A percentile compares a stretch with the other conserved stretches of the same genome.
phyloP scores from a whole-genome alignment of 2,329 filamentous ascomycete genomes.

The Botrytis cinerea region DNA sequence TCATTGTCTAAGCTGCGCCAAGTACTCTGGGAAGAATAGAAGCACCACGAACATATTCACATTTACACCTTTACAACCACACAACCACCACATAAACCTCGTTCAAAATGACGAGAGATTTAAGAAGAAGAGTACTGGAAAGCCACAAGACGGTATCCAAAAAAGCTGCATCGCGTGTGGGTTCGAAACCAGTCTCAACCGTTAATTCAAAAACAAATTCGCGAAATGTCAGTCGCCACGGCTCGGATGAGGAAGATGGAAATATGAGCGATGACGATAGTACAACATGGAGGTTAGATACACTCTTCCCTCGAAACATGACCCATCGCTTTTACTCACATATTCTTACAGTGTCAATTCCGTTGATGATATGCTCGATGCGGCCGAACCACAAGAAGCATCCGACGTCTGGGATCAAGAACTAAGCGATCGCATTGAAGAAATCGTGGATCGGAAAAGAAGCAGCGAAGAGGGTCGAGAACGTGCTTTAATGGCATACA shows the following conservation, averaged over 20 bases:
- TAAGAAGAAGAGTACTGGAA: conserved; percentile 56
- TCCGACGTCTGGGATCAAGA: conserved; percentile 53
- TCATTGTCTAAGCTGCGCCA: neutral
- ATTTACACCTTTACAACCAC: neutral
- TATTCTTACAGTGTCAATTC: conserved; percentile 22
- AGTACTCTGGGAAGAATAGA: neutral
- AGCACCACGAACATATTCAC: neutral
- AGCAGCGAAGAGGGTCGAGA: conserved; percentile 66
- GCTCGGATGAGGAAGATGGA: conserved; percentile 55
- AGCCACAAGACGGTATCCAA: conserved; percentile 60
- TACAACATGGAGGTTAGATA: conserved; percentile 53
- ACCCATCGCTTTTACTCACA: conserved; percentile 1
- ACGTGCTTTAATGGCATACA: conserved; percentile 57
- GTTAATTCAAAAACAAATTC: conserved; percentile 51
- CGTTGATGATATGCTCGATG: conserved; percentile 42
- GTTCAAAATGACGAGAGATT: conserved; percentile 38
- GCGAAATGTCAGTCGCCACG: conserved; percentile 50
- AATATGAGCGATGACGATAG: conserved; percentile 51
- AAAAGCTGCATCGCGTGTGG: conserved; percentile 53
- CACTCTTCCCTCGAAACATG: neutral
- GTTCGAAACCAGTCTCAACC: conserved; percentile 51
- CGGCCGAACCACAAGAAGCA: conserved; percentile 52
- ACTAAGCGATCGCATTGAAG: conserved; percentile 59
- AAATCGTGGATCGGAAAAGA: conserved; percentile 68
- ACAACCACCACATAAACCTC: neutral